Percentiles rank a stretch among this genome's conserved stretches.
phyloP scores from a whole-genome alignment of 108 stramenopile species.

The Skeletonema tropicum region DNA sequence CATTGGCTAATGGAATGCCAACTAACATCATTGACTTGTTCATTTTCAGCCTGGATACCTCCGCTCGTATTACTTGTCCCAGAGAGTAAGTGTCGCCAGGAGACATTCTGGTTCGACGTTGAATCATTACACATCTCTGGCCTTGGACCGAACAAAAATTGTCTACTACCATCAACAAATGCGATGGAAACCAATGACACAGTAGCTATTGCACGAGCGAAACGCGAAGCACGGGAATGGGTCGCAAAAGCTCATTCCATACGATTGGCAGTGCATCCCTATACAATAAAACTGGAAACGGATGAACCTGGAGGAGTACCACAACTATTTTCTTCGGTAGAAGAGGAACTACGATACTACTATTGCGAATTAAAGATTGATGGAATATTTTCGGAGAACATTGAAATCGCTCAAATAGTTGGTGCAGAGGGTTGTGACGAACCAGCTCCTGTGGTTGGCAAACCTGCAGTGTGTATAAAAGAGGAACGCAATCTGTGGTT shows the following conservation, averaged over 20 bases:
- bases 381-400: constrained; percentile 58
- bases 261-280: constrained; percentile 58
- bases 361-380: constrained; percentile 51
- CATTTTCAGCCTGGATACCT: constrained; percentile 34
- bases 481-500: constrained; percentile 28
- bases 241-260: constrained; percentile 38
- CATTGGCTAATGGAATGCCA: no score
- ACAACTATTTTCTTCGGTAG: constrained; percentile 24
- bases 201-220: constrained; percentile 12
- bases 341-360: constrained; percentile 54
- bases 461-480: constrained; percentile 22
- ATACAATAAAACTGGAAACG: constrained; percentile 48
- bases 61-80: constrained; percentile 31
- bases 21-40: no score
- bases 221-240: constrained; percentile 30
- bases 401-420: constrained; percentile 37
- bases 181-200: constrained; percentile 5
- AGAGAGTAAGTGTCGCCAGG: constrained; percentile 18
- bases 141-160: constrained; percentile 55
- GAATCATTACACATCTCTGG: constrained; percentile 39
- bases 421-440: constrained; percentile 22
- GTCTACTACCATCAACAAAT: constrained; percentile 34
- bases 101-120: constrained; percentile 51
- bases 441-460: neutral
- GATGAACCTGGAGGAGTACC: constrained; percentile 23